Conservation (phyloP, 164 flowering plant species). For the Akebia trifoliata region DNA sequence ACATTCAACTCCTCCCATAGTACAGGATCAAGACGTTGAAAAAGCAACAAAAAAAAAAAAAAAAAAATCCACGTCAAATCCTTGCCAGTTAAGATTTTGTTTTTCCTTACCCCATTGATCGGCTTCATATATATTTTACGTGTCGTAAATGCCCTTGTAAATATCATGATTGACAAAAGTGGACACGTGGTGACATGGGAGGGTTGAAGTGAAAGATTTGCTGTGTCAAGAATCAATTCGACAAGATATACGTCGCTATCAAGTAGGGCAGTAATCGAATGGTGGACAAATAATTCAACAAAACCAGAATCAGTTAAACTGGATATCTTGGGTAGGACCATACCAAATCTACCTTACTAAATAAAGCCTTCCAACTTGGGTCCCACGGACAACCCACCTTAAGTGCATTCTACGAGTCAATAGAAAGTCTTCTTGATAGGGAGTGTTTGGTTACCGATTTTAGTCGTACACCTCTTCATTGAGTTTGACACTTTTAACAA, state of each 20-base stretch:
- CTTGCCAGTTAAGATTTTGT: slow-evolving; percentile 3
- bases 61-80: no score
- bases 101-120: not conserved
- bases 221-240: slow-evolving; percentile 5
- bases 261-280: not conserved
- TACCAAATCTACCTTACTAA: slow-evolving; percentile 3
- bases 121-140: not conserved
- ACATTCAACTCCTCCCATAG: no score
- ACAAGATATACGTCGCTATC: slow-evolving; percentile 1
- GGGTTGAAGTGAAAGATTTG: no score
- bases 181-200: not conserved
- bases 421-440: no score
- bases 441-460: no score
- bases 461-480: no score
- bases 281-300: not conserved
- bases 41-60: no score
- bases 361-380: not conserved
- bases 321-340: slow-evolving; percentile 3
- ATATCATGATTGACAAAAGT: not conserved
- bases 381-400: no score
- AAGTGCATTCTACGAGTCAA: no score
- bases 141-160: not conserved
- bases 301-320: not conserved
- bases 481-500: no score
- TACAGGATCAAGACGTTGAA: no score